A percentile compares a stretch with the other conserved stretches of the same genome.
Evolutionary conservation across 257 asterid species (phyloP).

Genomic region (Coffea canephora): DNA sequence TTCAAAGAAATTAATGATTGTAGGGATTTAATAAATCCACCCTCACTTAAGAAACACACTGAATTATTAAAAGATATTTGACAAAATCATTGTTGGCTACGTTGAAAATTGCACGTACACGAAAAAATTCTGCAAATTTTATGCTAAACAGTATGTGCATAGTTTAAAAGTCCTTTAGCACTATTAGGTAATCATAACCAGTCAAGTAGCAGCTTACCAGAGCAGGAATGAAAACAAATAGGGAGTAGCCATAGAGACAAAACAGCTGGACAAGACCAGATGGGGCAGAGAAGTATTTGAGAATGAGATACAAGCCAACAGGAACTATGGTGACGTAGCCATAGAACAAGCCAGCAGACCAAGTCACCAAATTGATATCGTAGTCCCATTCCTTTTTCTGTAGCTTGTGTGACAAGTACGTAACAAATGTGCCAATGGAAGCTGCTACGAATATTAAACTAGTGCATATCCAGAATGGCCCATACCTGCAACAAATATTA

Average conservation of each 20-base stretch:
- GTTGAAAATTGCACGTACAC: background rate
- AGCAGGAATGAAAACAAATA: conserved; percentile 93
- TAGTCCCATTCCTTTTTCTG: conserved; percentile 83
- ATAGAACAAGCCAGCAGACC: conserved; percentile 96
- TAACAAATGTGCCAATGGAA: conserved; percentile 89
- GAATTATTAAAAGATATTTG: no score
- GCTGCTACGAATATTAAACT: conserved; percentile 97
- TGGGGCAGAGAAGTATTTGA: conserved; percentile 97
- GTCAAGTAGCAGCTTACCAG: conserved; percentile 56
- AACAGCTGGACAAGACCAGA: conserved; percentile 82
- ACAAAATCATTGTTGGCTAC: no score
- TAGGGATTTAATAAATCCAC: background rate
- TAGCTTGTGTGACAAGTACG: conserved; percentile 83
- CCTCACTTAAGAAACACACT: background rate
- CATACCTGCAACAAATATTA: conserved; percentile 55
- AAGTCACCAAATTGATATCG: conserved; percentile 80
- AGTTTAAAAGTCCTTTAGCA: background rate
- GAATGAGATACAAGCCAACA: conserved; percentile 65
- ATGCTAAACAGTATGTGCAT: no score
- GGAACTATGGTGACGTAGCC: conserved; percentile 91
- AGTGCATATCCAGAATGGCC: conserved; percentile 99
- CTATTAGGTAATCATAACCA: background rate
- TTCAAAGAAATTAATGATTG: background rate
- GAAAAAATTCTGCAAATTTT: background rate
- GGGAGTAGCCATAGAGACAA: conserved; percentile 94